Conservation (phyloP, 345 rosid genomes). For the Chamaenerion angustifolium region DNA sequence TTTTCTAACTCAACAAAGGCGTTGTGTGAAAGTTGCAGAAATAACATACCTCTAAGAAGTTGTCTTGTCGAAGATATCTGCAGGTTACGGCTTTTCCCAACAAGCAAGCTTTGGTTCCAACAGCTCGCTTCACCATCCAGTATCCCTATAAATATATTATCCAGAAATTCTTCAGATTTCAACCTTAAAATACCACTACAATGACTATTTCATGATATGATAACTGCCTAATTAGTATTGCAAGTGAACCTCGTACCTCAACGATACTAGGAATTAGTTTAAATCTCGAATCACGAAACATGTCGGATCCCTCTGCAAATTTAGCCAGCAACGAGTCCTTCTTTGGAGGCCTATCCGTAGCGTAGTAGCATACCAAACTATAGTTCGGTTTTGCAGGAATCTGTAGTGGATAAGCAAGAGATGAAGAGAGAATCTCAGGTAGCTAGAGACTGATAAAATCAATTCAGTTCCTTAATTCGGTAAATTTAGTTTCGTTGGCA, state of each 20-base stretch:
- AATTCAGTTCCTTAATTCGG: neutral
- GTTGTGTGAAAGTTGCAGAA: neutral
- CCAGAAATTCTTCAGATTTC: neutral
- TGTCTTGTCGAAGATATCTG: constrained; percentile 81
- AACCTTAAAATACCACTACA: neutral
- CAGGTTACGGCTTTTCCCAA: constrained; percentile 98
- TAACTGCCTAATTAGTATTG: neutral
- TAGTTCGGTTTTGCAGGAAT: constrained; percentile 92
- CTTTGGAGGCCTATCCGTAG: constrained; percentile 69
- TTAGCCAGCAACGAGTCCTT: constrained; percentile 62
- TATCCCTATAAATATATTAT: constrained; percentile 49
- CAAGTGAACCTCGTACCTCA: constrained; percentile 33
- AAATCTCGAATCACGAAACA: constrained; percentile 78
- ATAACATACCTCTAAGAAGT: constrained; percentile 64
- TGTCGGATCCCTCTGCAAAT: constrained; percentile 72
- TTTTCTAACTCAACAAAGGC: too few relatives aligned
- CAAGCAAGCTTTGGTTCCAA: constrained; percentile 93
- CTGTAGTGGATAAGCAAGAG: constrained; percentile 22
- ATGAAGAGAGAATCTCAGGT: constrained; percentile 2
- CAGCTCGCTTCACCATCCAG: constrained; percentile 99
- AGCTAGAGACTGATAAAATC: neutral
- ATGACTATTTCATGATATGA: neutral
- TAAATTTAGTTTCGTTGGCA: neutral
- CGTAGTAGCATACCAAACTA: constrained; percentile 82
- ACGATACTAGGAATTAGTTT: constrained; percentile 87